Percentiles rank a stretch among this genome's conserved stretches.
Evolutionary conservation across 2,329 filamentous ascomycete genomes (phyloP).

Genomic region (Sphaerulina musiva): DNA sequence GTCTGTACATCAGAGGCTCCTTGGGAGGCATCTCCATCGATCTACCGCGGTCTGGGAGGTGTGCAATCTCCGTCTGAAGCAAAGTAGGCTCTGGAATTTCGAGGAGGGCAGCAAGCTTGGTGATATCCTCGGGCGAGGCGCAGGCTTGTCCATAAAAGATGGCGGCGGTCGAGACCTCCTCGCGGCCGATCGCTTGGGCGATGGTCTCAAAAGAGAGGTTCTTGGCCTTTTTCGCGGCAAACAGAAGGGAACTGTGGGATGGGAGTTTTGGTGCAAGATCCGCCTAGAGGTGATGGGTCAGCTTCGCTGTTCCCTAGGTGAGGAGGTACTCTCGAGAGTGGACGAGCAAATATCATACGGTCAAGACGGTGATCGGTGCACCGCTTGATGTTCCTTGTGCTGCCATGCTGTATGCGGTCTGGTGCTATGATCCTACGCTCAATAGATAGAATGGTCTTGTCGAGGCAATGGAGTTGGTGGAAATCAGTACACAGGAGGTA

Average conservation of each 20-base stretch:
- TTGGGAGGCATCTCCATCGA: conserved; percentile 75
- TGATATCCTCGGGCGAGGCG: conserved; percentile 62
- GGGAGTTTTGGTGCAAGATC: conserved; percentile 65
- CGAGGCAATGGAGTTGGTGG: not conserved
- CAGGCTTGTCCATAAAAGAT: conserved; percentile 85
- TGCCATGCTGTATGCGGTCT: conserved; percentile 11
- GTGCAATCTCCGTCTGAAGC: conserved; percentile 53
- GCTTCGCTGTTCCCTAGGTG: not conserved
- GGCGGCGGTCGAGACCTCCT: conserved; percentile 78
- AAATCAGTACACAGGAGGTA: not conserved
- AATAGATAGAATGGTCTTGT: not conserved
- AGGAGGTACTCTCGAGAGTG: not conserved
- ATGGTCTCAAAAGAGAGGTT: conserved; percentile 74
- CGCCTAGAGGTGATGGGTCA: conserved; percentile 41
- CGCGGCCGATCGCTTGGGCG: conserved; percentile 63
- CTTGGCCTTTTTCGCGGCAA: conserved; percentile 70
- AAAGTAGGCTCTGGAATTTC: conserved; percentile 53
- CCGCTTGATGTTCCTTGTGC: conserved; percentile 21
- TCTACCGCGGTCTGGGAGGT: conserved; percentile 73
- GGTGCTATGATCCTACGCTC: not conserved
- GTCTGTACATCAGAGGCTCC: conserved; percentile 79
- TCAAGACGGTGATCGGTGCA: conserved; percentile 21
- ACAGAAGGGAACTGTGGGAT: conserved; percentile 63
- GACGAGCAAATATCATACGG: conserved; percentile 4
- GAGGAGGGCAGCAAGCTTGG: conserved; percentile 60